phyloP scores from a whole-genome alignment of 164 flowering plant genomes.

The Cinnamomum chago region DNA sequence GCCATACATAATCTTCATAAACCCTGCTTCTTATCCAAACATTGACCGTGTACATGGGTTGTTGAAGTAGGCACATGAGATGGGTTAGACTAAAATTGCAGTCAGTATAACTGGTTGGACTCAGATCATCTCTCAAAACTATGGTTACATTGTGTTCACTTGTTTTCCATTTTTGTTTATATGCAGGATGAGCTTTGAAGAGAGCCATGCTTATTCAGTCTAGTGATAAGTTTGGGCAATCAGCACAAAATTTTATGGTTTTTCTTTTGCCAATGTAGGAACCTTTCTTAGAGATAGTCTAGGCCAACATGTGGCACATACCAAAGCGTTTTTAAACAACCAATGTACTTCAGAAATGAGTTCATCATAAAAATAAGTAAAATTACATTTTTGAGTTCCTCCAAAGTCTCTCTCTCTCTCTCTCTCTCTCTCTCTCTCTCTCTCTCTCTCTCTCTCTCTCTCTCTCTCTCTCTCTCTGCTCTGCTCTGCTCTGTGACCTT shows the following conservation, averaged over 20 bases:
- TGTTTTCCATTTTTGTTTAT: neutral
- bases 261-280: neutral
- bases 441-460: no score
- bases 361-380: no score
- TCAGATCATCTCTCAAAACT: neutral
- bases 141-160: neutral
- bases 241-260: neutral
- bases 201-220: neutral
- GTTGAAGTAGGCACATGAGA: no score
- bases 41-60: neutral
- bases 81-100: no score
- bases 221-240: neutral
- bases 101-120: no score
- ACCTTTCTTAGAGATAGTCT: neutral
- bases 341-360: no score
- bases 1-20: no score
- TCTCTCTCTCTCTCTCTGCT: no score
- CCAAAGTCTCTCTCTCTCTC: no score
- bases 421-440: no score
- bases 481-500: no score
- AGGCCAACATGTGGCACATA: neutral
- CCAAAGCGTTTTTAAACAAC: neutral
- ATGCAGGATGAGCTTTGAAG: conserved; percentile 1
- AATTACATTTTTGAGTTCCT: no score
- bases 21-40: neutral